phyloP scores from a whole-genome alignment of 495 filamentous ascomycete genomes.

The Aspergillus affinis region DNA sequence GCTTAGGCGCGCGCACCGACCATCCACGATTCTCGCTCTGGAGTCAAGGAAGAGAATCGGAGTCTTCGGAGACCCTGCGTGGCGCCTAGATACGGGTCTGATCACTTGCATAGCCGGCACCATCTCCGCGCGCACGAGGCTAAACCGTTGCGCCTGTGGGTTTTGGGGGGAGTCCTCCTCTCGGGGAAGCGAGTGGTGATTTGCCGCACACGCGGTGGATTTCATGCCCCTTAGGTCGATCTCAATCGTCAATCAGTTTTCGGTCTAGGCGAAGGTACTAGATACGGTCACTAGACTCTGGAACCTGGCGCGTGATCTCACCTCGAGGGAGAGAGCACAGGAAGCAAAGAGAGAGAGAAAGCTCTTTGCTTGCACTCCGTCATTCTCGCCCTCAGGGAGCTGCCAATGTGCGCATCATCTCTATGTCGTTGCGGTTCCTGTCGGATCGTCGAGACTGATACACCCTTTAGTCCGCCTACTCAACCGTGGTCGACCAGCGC shows the following conservation, averaged over 20 bases:
- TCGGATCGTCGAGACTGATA: slow-evolving; percentile 33
- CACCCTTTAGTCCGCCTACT: slow-evolving; percentile 22
- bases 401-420: slow-evolving; percentile 42
- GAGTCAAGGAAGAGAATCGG: slow-evolving; percentile 28
- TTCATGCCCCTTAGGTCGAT: slow-evolving; percentile 22
- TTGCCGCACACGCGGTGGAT: slow-evolving; percentile 30
- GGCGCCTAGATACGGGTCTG: slow-evolving; percentile 36
- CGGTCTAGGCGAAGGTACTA: slow-evolving; percentile 17
- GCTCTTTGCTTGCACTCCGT: background rate
- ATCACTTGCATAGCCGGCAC: slow-evolving; percentile 45
- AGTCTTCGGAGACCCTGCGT: slow-evolving; percentile 43
- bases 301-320: slow-evolving; percentile 20
- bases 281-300: slow-evolving; percentile 16
- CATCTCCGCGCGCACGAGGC: slow-evolving; percentile 26
- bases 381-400: background rate
- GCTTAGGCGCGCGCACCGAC: slow-evolving; percentile 33
- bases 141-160: slow-evolving; percentile 26
- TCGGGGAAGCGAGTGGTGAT: slow-evolving; percentile 27
- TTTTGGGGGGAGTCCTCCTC: slow-evolving; percentile 14
- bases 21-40: slow-evolving; percentile 13
- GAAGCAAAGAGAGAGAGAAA: slow-evolving; percentile 2
- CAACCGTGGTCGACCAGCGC: slow-evolving; percentile 36
- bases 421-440: slow-evolving; percentile 28
- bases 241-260: slow-evolving; percentile 20
- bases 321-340: slow-evolving; percentile 12